phyloP scores from a whole-genome alignment of 108 stramenopile species.

The Mediolabrus comicus region DNA sequence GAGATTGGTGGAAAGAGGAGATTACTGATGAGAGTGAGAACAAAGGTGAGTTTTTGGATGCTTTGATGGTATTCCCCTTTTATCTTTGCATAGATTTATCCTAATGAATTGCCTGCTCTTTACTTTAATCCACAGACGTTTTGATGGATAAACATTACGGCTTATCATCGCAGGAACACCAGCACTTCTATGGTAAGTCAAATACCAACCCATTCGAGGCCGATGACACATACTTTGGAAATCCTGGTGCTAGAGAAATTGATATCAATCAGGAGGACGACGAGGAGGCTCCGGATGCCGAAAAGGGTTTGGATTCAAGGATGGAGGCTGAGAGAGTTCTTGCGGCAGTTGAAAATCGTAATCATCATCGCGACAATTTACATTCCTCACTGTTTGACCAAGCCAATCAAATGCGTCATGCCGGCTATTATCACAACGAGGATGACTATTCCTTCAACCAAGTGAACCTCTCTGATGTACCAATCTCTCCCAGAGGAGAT shows the following conservation, averaged over 20 bases:
- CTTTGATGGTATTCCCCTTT: too few relatives aligned
- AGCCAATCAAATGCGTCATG: constrained; percentile 6
- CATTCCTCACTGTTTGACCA: constrained; percentile 13
- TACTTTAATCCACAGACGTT: background rate
- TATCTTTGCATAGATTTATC: too few relatives aligned
- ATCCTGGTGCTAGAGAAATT: background rate
- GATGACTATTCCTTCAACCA: constrained; percentile 47
- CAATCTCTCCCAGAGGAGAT: background rate
- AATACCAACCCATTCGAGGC: constrained; percentile 24
- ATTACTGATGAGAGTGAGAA: constrained; percentile 26
- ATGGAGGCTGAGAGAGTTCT: background rate
- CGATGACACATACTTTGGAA: background rate
- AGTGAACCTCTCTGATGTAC: constrained; percentile 7
- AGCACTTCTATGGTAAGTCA: constrained; percentile 21
- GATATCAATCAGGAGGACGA: background rate
- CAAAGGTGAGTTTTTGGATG: constrained; percentile 33
- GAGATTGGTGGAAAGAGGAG: constrained; percentile 39
- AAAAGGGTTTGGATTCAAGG: background rate
- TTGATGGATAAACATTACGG: constrained; percentile 17
- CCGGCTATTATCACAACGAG: constrained; percentile 29
- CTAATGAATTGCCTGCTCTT: too few relatives aligned
- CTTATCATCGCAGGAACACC: constrained; percentile 6
- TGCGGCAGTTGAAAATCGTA: background rate
- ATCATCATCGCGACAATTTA: background rate
- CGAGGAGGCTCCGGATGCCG: background rate